Percentiles rank a stretch among this genome's conserved stretches.
phyloP scores from a whole-genome alignment of 805 yeast species.

The Kuraishia piskuri region DNA sequence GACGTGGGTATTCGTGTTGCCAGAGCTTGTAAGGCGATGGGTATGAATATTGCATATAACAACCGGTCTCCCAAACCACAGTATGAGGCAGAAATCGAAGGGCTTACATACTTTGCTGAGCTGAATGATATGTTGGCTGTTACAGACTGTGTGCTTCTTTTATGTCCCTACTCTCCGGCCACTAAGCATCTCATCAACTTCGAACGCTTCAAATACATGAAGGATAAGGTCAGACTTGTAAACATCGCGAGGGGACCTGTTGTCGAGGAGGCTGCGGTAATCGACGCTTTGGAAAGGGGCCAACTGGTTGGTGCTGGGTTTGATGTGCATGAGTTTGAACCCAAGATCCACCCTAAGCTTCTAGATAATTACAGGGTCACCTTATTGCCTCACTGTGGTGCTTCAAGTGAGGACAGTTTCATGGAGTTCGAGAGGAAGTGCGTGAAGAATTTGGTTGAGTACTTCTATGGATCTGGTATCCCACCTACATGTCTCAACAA shows the following conservation, averaged over 20 bases:
- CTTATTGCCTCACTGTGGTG: constrained; percentile 29
- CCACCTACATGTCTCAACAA: constrained; percentile 22
- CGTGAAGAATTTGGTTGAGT: constrained; percentile 26
- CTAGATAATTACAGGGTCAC: constrained; percentile 26
- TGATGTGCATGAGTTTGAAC: constrained; percentile 35
- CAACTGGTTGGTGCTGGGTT: constrained; percentile 34
- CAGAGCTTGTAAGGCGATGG: constrained; percentile 30
- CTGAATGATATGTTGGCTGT: constrained; percentile 19
- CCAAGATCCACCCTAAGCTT: constrained; percentile 23
- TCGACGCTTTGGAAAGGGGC: constrained; percentile 29
- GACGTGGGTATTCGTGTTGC: constrained; percentile 37
- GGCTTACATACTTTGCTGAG: constrained; percentile 17
- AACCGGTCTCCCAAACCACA: constrained; percentile 25
- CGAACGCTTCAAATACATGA: constrained; percentile 22
- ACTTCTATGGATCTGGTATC: constrained; percentile 23
- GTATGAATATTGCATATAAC: constrained; percentile 34
- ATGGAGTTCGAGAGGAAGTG: constrained; percentile 28
- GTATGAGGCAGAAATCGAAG: constrained; percentile 23
- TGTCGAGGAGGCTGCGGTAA: constrained; percentile 28
- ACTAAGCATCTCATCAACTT: constrained; percentile 28
- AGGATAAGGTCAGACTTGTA: constrained; percentile 19
- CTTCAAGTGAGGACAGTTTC: constrained; percentile 25
- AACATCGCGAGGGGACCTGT: constrained; percentile 33
- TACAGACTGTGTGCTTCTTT: constrained; percentile 24
- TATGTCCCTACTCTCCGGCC: constrained; percentile 29